Evolutionary conservation across 306 rosid species (phyloP).

Genomic region (Quercus bicolor): DNA sequence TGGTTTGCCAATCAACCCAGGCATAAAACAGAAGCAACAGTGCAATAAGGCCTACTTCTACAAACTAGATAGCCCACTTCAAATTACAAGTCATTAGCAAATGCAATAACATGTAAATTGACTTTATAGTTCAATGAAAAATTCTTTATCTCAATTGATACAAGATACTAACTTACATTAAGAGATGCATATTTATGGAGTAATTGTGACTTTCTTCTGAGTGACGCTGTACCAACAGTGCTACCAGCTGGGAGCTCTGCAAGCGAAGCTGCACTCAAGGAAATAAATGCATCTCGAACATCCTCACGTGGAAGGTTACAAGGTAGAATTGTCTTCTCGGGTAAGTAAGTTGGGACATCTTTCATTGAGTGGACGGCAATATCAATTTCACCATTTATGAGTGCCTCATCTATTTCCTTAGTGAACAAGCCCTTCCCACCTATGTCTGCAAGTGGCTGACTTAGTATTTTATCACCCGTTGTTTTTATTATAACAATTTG

Average conservation of each 20-base stretch:
- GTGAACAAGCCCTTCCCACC: slow-evolving; percentile 95
- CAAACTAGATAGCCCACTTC: background rate
- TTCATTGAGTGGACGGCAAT: slow-evolving; percentile 96
- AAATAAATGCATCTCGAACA: slow-evolving; percentile 87
- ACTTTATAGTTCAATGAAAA: background rate
- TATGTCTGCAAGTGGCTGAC: slow-evolving; percentile 86
- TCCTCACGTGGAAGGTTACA: slow-evolving; percentile 92
- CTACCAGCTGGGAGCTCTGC: slow-evolving; percentile 77
- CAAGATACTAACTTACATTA: slow-evolving; percentile 39
- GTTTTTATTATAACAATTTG: slow-evolving; percentile 79
- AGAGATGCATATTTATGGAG: slow-evolving; percentile 75
- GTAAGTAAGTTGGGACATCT: slow-evolving; percentile 85
- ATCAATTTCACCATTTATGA: slow-evolving; percentile 64
- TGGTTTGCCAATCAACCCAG: background rate
- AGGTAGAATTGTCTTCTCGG: slow-evolving; percentile 71
- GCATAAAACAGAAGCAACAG: background rate
- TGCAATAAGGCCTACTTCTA: background rate
- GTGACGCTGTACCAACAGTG: slow-evolving; percentile 82
- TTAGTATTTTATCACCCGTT: slow-evolving; percentile 77
- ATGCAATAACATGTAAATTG: background rate
- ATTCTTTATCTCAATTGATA: background rate
- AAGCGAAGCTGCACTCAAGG: slow-evolving; percentile 59
- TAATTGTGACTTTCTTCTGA: slow-evolving; percentile 82
- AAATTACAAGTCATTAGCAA: background rate
- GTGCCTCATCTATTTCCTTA: slow-evolving; percentile 91